Evolutionary conservation across 2,329 filamentous ascomycete species (phyloP).

Genomic region (Magnaporthiopsis rhizophila): DNA sequence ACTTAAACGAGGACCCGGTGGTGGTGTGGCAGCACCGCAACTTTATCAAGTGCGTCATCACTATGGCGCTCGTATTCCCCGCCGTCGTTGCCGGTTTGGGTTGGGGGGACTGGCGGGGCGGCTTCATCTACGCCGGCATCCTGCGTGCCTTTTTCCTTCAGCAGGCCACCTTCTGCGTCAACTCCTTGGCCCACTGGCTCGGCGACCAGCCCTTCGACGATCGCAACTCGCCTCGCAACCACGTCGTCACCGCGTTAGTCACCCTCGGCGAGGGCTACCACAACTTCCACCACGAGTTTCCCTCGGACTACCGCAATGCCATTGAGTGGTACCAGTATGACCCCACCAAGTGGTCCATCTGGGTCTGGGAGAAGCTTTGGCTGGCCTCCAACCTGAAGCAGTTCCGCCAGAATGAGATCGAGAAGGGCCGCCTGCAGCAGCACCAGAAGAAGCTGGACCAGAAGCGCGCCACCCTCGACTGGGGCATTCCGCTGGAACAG

Average conservation of each 20-base stretch:
- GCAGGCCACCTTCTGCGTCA: slow-evolving; percentile 90
- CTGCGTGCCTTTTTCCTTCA: slow-evolving; percentile 84
- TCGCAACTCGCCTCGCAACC: slow-evolving; percentile 83
- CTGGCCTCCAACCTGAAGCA: slow-evolving; percentile 83
- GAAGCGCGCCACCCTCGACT: slow-evolving; percentile 74
- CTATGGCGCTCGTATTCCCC: slow-evolving; percentile 71
- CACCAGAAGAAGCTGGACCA: slow-evolving; percentile 89
- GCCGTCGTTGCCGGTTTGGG: slow-evolving; percentile 66
- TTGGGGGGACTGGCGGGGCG: slow-evolving; percentile 76
- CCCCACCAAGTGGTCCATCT: slow-evolving; percentile 86
- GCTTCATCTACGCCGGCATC: slow-evolving; percentile 78
- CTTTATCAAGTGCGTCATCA: slow-evolving; percentile 71
- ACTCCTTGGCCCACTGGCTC: slow-evolving; percentile 84
- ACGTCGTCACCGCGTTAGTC: slow-evolving; percentile 76
- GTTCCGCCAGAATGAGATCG: slow-evolving; percentile 86
- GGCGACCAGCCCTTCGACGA: slow-evolving; percentile 90
- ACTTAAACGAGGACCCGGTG: slow-evolving; percentile 77
- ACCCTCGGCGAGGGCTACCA: slow-evolving; percentile 83
- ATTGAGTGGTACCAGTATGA: slow-evolving; percentile 90
- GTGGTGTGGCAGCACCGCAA: slow-evolving; percentile 84
- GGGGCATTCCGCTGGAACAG: slow-evolving; percentile 78
- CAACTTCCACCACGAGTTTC: slow-evolving; percentile 95
- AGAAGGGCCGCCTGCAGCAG: slow-evolving; percentile 85
- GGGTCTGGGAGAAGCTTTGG: slow-evolving; percentile 73
- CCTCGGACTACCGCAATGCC: slow-evolving; percentile 86